phyloP scores from a whole-genome alignment of 139 green algal species.

The Nannochloris sp. region DNA sequence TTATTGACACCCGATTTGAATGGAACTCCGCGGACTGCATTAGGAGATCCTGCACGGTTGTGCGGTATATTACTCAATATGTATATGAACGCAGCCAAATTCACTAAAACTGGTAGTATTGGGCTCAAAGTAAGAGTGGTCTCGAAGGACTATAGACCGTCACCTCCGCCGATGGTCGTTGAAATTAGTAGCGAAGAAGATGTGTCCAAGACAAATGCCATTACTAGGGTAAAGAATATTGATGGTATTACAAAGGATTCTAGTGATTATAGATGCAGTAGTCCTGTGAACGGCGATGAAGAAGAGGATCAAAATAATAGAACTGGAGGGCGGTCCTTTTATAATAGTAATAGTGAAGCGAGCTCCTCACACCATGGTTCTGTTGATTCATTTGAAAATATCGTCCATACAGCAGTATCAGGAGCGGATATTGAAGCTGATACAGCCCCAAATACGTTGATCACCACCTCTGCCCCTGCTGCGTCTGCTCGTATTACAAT shows the following conservation, averaged over 20 bases:
- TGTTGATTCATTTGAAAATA: not conserved
- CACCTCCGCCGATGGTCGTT: not conserved
- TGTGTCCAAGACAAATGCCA: not conserved
- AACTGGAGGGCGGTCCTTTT: not conserved
- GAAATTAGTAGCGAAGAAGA: not conserved
- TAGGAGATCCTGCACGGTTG: constrained; percentile 57
- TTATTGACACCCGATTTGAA: constrained; percentile 31
- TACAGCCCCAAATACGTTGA: not conserved
- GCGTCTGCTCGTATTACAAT: not conserved
- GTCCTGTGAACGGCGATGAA: not conserved
- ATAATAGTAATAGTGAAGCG: not conserved
- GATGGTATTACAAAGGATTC: not conserved
- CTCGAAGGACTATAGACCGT: constrained; percentile 2
- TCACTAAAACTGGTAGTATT: constrained; percentile 65
- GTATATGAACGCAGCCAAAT: constrained; percentile 81
- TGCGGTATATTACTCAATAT: constrained; percentile 80
- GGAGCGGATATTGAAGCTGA: too few relatives aligned
- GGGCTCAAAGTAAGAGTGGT: constrained; percentile 42
- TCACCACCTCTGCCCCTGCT: not conserved
- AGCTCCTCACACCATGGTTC: not conserved
- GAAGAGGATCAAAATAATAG: not conserved
- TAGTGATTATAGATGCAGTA: not conserved
- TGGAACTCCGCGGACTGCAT: constrained; percentile 5
- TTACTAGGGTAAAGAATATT: not conserved
- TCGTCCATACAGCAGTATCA: too few relatives aligned